These are phyloP conservation scores for Pythium brachiatum DNA, from an alignment of 352 stramenopile species.

Conservation along the genomic window DNA sequence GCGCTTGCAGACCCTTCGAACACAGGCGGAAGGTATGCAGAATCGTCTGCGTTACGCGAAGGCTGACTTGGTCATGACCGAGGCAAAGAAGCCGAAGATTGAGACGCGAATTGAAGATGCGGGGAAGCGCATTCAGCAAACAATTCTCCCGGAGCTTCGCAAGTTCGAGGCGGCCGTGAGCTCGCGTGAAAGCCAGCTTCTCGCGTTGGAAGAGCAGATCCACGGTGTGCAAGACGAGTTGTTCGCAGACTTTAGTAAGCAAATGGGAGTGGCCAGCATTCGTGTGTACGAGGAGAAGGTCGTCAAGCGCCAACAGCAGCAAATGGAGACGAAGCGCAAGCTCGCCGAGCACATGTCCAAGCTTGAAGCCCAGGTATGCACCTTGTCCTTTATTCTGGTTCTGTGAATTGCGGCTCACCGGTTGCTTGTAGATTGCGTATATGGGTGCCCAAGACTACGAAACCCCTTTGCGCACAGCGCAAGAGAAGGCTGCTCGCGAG, in stretches of 20 bases:
- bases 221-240: slow-evolving; percentile 80
- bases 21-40: slow-evolving; percentile 63
- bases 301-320: slow-evolving; percentile 76
- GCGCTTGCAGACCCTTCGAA: slow-evolving; percentile 61
- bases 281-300: slow-evolving; percentile 93
- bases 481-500: slow-evolving; percentile 46
- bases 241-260: slow-evolving; percentile 79
- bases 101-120: slow-evolving; percentile 56
- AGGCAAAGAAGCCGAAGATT: slow-evolving; percentile 69
- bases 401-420: background rate
- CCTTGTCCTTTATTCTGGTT: background rate
- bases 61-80: slow-evolving; percentile 68
- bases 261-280: slow-evolving; percentile 78
- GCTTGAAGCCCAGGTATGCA: slow-evolving; percentile 66
- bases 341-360: slow-evolving; percentile 83
- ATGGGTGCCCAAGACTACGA: slow-evolving; percentile 53
- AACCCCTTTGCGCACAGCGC: slow-evolving; percentile 38
- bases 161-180: slow-evolving; percentile 54
- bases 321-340: slow-evolving; percentile 66
- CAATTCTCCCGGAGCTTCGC: slow-evolving; percentile 58
- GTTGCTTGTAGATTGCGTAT: slow-evolving; percentile 22
- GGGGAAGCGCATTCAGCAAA: slow-evolving; percentile 41
- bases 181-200: slow-evolving; percentile 45
- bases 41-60: slow-evolving; percentile 76
- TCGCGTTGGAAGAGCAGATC: slow-evolving; percentile 56